A percentile compares a stretch with the other conserved stretches of the same genome.
phyloP scores from a whole-genome alignment of 208 protist genomes.

The Trypanosoma scelopori region DNA sequence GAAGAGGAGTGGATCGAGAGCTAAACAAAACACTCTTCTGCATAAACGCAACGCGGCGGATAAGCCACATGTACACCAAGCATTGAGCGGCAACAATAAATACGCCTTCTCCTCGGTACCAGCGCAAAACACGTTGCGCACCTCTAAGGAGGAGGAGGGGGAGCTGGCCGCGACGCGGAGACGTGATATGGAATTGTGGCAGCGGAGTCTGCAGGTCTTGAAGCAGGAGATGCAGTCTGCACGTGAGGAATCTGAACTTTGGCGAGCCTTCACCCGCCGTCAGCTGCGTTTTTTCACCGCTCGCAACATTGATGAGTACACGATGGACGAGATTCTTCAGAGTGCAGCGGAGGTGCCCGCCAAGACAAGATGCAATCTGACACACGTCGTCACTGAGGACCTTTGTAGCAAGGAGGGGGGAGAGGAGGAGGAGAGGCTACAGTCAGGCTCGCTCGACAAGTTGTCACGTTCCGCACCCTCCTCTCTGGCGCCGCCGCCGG shows the following conservation, averaged over 20 bases:
- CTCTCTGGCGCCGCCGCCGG: neutral
- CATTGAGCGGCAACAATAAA: neutral
- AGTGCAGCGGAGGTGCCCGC: conserved; percentile 8
- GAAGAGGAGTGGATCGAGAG: conserved; percentile 8
- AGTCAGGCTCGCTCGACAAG: neutral
- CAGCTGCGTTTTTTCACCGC: conserved; percentile 55
- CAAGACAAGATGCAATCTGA: neutral
- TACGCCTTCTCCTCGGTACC: neutral
- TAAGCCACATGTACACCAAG: neutral
- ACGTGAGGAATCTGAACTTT: conserved; percentile 13
- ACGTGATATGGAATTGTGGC: conserved; percentile 47
- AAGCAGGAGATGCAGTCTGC: conserved; percentile 39
- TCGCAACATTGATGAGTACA: conserved; percentile 53
- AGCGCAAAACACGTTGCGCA: neutral
- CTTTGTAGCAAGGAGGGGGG: neutral
- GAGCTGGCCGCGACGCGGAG: conserved; percentile 30
- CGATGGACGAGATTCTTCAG: conserved; percentile 62
- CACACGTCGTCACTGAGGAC: neutral
- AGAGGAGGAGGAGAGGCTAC: neutral
- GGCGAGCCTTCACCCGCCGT: conserved; percentile 32
- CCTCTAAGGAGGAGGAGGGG: conserved; percentile 44
- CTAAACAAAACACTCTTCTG: neutral
- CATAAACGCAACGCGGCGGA: neutral
- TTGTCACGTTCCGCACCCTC: neutral
- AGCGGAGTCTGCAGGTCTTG: conserved; percentile 28